These are phyloP conservation scores for Geotrichum cucujoidarum DNA, from an alignment of 1,139 yeast genomes.

Conservation along the genomic window DNA sequence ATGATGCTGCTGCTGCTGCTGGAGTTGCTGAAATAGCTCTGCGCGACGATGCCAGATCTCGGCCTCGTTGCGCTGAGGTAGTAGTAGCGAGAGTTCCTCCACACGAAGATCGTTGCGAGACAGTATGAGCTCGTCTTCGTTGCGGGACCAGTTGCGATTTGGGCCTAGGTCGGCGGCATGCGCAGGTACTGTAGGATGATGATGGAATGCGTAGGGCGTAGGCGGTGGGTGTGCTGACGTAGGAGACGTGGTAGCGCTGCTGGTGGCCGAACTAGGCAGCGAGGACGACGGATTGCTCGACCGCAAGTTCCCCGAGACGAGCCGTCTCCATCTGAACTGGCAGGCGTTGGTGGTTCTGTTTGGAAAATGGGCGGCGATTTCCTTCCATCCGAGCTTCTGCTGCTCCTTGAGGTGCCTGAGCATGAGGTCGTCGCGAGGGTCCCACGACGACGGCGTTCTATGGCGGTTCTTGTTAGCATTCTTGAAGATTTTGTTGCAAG, in stretches of 20 bases:
- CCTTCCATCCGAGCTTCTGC: constrained; percentile 76
- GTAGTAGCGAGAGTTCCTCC: constrained; percentile 66
- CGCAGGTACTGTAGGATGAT: too few relatives aligned
- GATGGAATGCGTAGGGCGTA: constrained; percentile 4
- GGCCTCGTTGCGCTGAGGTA: constrained; percentile 49
- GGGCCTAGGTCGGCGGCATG: too few relatives aligned
- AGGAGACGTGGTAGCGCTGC: not conserved
- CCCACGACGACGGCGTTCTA: constrained; percentile 69
- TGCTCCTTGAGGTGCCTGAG: constrained; percentile 66
- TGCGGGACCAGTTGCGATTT: constrained; percentile 43
- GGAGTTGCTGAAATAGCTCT: constrained; percentile 13
- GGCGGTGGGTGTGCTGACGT: not conserved
- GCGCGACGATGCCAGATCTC: constrained; percentile 18
- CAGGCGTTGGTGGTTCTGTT: constrained; percentile 79
- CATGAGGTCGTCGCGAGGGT: constrained; percentile 65
- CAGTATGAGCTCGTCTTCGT: constrained; percentile 66
- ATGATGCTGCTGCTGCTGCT: constrained; percentile 3
- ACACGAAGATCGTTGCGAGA: constrained; percentile 60
- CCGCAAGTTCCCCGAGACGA: constrained; percentile 45
- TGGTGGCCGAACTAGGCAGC: not conserved
- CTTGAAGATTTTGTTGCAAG: too few relatives aligned
- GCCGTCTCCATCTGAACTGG: constrained; percentile 75
- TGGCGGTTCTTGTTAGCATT: too few relatives aligned
- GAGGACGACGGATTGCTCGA: constrained; percentile 9
- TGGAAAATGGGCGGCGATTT: constrained; percentile 62